Percentiles rank a stretch among this genome's conserved stretches.
Conservation (phyloP, 169 alveolate species). For the Perkinsus marinus region DNA sequence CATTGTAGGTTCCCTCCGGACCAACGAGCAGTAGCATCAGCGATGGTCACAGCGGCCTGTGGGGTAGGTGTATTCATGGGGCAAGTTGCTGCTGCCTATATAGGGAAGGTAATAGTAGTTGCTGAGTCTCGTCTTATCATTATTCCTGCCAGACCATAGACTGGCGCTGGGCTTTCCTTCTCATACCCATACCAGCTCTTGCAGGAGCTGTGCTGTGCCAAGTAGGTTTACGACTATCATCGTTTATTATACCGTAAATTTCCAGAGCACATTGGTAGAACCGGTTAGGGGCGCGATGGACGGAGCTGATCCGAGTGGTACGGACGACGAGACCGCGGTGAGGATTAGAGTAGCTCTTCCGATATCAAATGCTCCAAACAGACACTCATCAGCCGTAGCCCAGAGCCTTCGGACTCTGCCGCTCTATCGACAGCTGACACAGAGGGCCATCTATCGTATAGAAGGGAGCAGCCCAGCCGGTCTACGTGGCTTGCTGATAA, state of each 20-base stretch:
- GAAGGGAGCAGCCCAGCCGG: background rate
- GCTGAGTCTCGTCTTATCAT: background rate
- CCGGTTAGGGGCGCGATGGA: background rate
- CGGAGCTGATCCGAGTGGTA: background rate
- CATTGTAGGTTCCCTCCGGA: background rate
- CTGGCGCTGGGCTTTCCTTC: constrained; percentile 24
- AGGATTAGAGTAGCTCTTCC: background rate
- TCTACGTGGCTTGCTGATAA: background rate
- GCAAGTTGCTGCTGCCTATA: constrained; percentile 13
- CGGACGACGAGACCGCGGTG: background rate
- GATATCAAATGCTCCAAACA: background rate
- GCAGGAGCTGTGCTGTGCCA: constrained; percentile 11
- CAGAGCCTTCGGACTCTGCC: background rate
- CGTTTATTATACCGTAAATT: background rate
- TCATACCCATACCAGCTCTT: constrained; percentile 10
- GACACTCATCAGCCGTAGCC: background rate
- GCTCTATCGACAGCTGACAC: background rate
- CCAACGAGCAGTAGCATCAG: constrained; percentile 16
- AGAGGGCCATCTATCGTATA: background rate
- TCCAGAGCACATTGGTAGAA: background rate
- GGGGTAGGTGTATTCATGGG: constrained; percentile 21
- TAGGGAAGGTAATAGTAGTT: constrained; percentile 1
- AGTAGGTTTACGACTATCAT: background rate
- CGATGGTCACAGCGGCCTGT: constrained; percentile 13
- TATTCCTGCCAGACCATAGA: constrained; percentile 1